Base-by-base conservation (phyloP, 306 rosid genomes). In the Calophaca sinica region DNA sequence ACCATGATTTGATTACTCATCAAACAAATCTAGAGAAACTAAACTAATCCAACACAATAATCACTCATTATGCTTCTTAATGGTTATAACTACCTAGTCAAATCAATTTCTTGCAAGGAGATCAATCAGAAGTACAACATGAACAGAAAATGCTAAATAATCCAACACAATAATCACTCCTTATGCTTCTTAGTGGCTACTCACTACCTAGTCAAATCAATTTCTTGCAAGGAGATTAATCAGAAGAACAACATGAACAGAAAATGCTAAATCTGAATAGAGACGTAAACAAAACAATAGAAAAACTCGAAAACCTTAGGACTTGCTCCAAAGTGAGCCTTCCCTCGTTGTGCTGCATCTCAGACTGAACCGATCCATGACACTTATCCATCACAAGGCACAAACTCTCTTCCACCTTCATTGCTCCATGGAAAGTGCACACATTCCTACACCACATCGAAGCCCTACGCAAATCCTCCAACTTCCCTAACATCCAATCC, bases 401-500 rank as follows among this genome's bases (percentile, higher is more conserved):
- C 81, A 94, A 81, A 51, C 96, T 83, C 31, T 92, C 96, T 4
- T 92, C 96, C 86, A 83, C 38, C 77, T 79, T 90, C 85, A 81
- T 79, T 11, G 92, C 87, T 62, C 97, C 99, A 86, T 94, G 99
- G 80, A 94, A 94, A 5, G 96, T 89, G 62, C 99, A 94, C 42
- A 94, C 93, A 82, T 94, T 94, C 79, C 99, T 74, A 62, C 99
- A 94, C 99, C 99, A 94, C 99, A 94, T 87, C 7, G 99, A 92
- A 6, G 97, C 92, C 46, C 93, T 86, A 48, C 96, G 89, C 91
- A 94, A 81, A 80, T 82, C 86, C 73, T 92, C 97, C 7, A 94
- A 84, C 73, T 90, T 89, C 72, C 88, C 96, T 62, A 82, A 83
- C 74, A 91, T 89, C 97, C 96, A 92, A 63, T 92, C 93, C 86